Conservation (phyloP, 768 basidiomycete species). For the Podaxis pistillaris region DNA sequence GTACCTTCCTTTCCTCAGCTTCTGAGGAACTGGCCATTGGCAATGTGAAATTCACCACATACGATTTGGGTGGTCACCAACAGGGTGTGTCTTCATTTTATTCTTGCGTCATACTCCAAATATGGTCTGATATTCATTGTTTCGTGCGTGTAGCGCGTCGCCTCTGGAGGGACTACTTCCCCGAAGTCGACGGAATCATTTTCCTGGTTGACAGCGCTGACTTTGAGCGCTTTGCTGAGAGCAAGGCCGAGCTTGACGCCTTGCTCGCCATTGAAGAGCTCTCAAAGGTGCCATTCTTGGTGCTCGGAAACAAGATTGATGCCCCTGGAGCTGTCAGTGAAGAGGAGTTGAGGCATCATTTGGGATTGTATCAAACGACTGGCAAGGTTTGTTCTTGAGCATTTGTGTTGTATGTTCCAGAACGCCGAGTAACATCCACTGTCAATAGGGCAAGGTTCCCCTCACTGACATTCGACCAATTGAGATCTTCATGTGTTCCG, state of each 20-base stretch:
- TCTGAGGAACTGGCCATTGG: slow-evolving; percentile 99
- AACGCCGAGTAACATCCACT: slow-evolving; percentile 2
- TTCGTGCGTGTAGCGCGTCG: slow-evolving; percentile 66
- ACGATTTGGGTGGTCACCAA: slow-evolving; percentile 96
- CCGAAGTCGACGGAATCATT: slow-evolving; percentile 97
- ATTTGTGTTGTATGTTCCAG: not conserved
- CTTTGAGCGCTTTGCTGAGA: slow-evolving; percentile 93
- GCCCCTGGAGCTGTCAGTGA: slow-evolving; percentile 97
- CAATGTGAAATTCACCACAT: slow-evolving; percentile 98
- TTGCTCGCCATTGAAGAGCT: slow-evolving; percentile 95
- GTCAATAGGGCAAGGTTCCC: slow-evolving; percentile 87
- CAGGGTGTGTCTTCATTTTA: slow-evolving; percentile 60
- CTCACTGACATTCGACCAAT: slow-evolving; percentile 96
- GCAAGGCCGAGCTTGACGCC: slow-evolving; percentile 96
- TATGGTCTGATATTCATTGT: not conserved
- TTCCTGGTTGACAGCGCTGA: slow-evolving; percentile 98
- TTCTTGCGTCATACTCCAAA: not conserved
- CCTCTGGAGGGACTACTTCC: slow-evolving; percentile 99
- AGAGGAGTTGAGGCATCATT: slow-evolving; percentile 92
- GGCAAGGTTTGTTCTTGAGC: slow-evolving; percentile 73
- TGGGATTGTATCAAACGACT: slow-evolving; percentile 98
- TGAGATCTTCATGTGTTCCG: slow-evolving; percentile 99
- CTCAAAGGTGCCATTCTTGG: slow-evolving; percentile 94
- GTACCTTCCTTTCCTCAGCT: slow-evolving; percentile 46
- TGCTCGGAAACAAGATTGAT: slow-evolving; percentile 99